Evolutionary conservation across 2,329 filamentous ascomycete species (phyloP).

Genomic region (Aspergillus caelatus): DNA sequence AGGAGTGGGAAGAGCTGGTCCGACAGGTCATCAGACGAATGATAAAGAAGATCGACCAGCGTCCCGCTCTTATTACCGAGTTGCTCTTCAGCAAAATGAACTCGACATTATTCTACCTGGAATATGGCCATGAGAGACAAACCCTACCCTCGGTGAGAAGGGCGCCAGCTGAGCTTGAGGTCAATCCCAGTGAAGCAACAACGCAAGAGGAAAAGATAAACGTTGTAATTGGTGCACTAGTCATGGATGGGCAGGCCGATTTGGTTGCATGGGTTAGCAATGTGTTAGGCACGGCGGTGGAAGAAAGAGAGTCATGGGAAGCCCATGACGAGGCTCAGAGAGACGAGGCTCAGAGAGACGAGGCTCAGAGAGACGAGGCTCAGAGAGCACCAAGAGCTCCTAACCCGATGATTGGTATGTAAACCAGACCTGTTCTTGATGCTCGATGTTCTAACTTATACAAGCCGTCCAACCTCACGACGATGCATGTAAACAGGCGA

Average conservation of each 20-base stretch:
- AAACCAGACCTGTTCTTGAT: not conserved
- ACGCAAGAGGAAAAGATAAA: slow-evolving; percentile 70
- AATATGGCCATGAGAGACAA: slow-evolving; percentile 87
- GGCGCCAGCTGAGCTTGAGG: slow-evolving; percentile 79
- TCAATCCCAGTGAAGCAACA: slow-evolving; percentile 69
- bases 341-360: slow-evolving; percentile 59
- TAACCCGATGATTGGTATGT: slow-evolving; percentile 51
- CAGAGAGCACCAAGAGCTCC: slow-evolving; percentile 42
- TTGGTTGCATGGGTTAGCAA: slow-evolving; percentile 81
- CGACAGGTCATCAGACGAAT: slow-evolving; percentile 82
- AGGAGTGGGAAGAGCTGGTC: slow-evolving; percentile 88
- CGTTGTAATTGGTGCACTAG: slow-evolving; percentile 75
- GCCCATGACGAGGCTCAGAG: slow-evolving; percentile 66
- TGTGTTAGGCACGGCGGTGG: slow-evolving; percentile 67
- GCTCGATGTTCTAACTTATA: not conserved
- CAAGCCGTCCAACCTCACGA: slow-evolving; percentile 66
- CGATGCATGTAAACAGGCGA: slow-evolving; percentile 68
- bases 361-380: slow-evolving; percentile 60
- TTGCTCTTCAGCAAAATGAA: slow-evolving; percentile 93
- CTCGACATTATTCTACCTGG: slow-evolving; percentile 80
- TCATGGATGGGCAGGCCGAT: slow-evolving; percentile 77
- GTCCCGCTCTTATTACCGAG: slow-evolving; percentile 84
- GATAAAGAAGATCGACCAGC: slow-evolving; percentile 80
- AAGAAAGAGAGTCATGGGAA: slow-evolving; percentile 77
- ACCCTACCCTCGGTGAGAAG: slow-evolving; percentile 65